These are phyloP conservation scores for Spergularia marina DNA, from an alignment of 148 eudicot genomes.

Conservation along the genomic window DNA sequence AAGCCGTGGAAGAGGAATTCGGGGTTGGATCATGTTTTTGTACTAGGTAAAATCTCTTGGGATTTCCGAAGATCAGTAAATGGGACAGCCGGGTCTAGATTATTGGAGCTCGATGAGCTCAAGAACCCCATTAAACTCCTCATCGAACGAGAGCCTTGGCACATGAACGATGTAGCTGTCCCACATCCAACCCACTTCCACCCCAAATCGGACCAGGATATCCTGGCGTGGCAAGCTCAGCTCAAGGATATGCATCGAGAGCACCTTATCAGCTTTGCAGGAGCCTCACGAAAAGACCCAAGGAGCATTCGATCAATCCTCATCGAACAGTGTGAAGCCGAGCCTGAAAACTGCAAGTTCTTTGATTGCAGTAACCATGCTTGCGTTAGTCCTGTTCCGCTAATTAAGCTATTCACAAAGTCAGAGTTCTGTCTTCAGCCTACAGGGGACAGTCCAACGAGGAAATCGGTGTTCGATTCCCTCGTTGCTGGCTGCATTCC, in stretches of 20 bases:
- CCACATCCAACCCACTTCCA: slow-evolving; percentile 85
- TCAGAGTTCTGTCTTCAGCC: slow-evolving; percentile 88
- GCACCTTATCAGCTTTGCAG: slow-evolving; percentile 58
- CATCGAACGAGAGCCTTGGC: slow-evolving; percentile 80
- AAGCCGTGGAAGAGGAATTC: slow-evolving; percentile 44
- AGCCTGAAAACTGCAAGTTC: slow-evolving; percentile 33
- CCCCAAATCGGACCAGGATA: slow-evolving; percentile 55
- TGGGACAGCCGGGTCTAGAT: slow-evolving; percentile 52
- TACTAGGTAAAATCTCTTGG: slow-evolving; percentile 75
- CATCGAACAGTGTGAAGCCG: slow-evolving; percentile 49
- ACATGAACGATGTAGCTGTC: slow-evolving; percentile 56
- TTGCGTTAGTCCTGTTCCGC: slow-evolving; percentile 37
- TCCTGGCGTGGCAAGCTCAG: slow-evolving; percentile 49
- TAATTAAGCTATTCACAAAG: slow-evolving; percentile 47
- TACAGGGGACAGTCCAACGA: slow-evolving; percentile 68
- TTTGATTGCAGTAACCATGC: slow-evolving; percentile 38
- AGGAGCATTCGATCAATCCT: slow-evolving; percentile 53
- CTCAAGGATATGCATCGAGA: slow-evolving; percentile 32
- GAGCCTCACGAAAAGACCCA: slow-evolving; percentile 40
- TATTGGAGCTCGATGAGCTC: slow-evolving; percentile 50
- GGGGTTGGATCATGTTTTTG: slow-evolving; percentile 71
- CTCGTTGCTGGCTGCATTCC: slow-evolving; percentile 77
- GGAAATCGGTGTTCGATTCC: slow-evolving; percentile 78
- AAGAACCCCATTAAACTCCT: slow-evolving; percentile 68
- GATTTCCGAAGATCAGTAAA: slow-evolving; percentile 52